These are phyloP conservation scores for Ophiostoma piceae DNA, from an alignment of 2,329 filamentous ascomycete species.

Conservation along the genomic window DNA sequence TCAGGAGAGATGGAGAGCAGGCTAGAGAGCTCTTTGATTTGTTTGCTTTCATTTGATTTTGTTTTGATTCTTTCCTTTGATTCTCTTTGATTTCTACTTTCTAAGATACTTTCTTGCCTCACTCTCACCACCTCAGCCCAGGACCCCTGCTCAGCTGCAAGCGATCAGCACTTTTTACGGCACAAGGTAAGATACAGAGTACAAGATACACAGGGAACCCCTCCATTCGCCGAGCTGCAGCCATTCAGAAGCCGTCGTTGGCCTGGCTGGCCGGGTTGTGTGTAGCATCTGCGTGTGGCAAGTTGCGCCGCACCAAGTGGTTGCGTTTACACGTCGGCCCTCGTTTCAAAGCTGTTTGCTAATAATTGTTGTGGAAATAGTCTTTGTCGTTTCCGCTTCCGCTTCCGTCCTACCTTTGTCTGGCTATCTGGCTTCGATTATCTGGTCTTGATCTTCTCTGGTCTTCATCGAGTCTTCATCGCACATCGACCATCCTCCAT, in stretches of 20 bases:
- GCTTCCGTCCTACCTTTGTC: neutral
- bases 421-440: neutral
- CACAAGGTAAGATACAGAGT: neutral
- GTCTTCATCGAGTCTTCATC: neutral
- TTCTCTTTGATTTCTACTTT: neutral
- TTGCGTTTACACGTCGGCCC: neutral
- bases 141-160: slow-evolving; percentile 4
- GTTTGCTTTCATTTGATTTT: neutral
- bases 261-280: neutral
- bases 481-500: neutral
- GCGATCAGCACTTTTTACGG: neutral
- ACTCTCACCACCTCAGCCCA: neutral
- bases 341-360: slow-evolving; percentile 9
- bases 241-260: slow-evolving; percentile 5
- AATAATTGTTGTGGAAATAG: neutral
- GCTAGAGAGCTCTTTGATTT: slow-evolving; percentile 19
- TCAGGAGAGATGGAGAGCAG: neutral
- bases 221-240: slow-evolving; percentile 1
- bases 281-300: neutral
- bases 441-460: neutral
- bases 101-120: neutral
- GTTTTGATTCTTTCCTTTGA: neutral
- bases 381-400: neutral
- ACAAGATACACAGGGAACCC: neutral
- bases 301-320: neutral